These are phyloP conservation scores for Abrus pulchellus DNA, from an alignment of 306 rosid species.

Conservation along the genomic window DNA sequence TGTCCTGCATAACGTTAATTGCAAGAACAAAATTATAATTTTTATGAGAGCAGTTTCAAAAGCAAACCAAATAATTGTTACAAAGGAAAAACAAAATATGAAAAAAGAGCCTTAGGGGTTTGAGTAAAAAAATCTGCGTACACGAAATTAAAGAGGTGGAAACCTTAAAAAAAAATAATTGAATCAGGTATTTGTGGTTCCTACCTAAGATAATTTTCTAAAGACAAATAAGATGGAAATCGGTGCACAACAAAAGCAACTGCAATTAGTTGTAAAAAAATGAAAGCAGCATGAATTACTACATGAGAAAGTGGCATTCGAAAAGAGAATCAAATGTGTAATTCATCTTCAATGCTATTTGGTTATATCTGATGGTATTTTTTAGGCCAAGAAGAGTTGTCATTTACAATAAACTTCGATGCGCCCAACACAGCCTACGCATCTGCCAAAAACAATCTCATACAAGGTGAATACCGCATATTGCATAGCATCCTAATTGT, in stretches of 20 bases:
- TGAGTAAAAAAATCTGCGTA: background rate
- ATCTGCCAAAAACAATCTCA: background rate
- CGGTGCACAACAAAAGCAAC: constrained; percentile 30
- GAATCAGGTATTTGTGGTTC: constrained; percentile 17
- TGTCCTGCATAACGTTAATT: background rate
- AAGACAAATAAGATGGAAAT: constrained; percentile 3
- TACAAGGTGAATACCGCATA: background rate
- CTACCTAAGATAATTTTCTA: background rate
- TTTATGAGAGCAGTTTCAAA: constrained; percentile 5
- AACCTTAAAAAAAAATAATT: background rate
- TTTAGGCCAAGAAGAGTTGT: background rate
- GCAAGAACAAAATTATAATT: background rate
- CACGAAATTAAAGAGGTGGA: background rate
- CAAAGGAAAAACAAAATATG: background rate
- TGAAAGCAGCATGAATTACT: background rate
- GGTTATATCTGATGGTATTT: background rate
- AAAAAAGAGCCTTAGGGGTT: background rate
- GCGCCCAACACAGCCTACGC: constrained; percentile 1
- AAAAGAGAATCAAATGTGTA: background rate
- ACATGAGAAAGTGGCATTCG: background rate
- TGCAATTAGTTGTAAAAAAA: background rate
- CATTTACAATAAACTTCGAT: background rate
- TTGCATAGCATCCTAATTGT: constrained; percentile 28
- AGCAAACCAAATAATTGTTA: background rate
- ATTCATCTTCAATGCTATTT: background rate